Percentiles rank a stretch among this genome's conserved stretches.
These are phyloP conservation scores for Dictyostelium purpureum DNA, from an alignment of 78 protist genomes.

Conservation along the genomic window DNA sequence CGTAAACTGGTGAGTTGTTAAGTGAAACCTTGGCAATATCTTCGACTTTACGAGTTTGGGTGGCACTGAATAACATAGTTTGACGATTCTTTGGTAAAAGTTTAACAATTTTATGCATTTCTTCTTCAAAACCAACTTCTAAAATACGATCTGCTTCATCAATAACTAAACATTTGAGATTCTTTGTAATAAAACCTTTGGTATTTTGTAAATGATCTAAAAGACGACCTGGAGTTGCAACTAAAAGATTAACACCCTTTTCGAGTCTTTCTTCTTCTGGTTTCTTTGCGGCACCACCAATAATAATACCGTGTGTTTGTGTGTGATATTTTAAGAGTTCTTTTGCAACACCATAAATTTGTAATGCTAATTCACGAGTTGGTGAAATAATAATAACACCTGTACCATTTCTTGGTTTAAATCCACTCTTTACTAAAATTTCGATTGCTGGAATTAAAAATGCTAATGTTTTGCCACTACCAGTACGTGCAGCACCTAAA, in stretches of 20 bases:
- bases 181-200: slow-evolving; percentile 87
- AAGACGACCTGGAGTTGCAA: slow-evolving; percentile 99
- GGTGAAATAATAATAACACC: slow-evolving; percentile 93
- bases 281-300: slow-evolving; percentile 96
- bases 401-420: slow-evolving; percentile 89
- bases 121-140: slow-evolving; percentile 96
- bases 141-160: slow-evolving; percentile 99
- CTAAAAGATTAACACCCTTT: slow-evolving; percentile 96
- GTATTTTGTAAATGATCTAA: slow-evolving; percentile 97
- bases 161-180: slow-evolving; percentile 93
- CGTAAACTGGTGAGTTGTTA: slow-evolving; percentile 83
- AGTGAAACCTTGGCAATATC: slow-evolving; percentile 95
- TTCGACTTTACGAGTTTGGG: slow-evolving; percentile 96
- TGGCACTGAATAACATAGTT: slow-evolving; percentile 98
- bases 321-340: slow-evolving; percentile 88
- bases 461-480: slow-evolving; percentile 98
- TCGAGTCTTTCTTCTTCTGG: slow-evolving; percentile 93
- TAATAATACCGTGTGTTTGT: slow-evolving; percentile 95
- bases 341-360: slow-evolving; percentile 89
- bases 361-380: slow-evolving; percentile 96
- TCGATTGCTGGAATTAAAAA: slow-evolving; percentile 98
- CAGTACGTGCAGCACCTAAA: slow-evolving; percentile 97
- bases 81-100: slow-evolving; percentile 96
- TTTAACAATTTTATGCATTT: slow-evolving; percentile 94
- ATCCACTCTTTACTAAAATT: slow-evolving; percentile 80